Evolutionary conservation across 192 early-diverging fungal genomes (phyloP), one percentile per base, ranked within the genome.

Genomic region (Entomortierella lignicola): DNA sequence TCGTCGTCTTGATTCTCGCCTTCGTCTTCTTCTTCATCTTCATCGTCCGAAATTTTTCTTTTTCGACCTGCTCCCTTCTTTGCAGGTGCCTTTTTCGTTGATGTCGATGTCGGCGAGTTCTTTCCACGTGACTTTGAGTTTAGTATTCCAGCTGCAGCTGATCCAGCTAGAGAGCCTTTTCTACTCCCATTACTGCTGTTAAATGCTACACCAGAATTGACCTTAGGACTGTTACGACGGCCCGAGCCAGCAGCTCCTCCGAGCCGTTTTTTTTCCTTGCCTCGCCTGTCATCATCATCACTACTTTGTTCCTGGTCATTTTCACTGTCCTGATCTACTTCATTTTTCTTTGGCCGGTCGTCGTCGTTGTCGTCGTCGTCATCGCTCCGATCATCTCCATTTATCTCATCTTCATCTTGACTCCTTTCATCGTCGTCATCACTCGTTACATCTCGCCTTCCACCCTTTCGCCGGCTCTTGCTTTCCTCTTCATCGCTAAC

Each of bases 1-100:
- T 71, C 70, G 1, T 80, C 64, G 0, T 81, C 80, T 1, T 86
- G 59, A 15, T 64, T 60, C 15, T 77, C 66, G 18, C 65, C 62
- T 34, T 72, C 71, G 13, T 72, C 71, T 32, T 72, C 71, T 44
- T 72, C 71, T 8, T 72, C 61, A 52, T 47, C 65, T 37, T 71
- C 69, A 13, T 71, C 69, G 11, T 72, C 71, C 0, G 71, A 72
- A 8, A 71, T 51, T 41, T 65, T 64, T 15, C 71, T 60, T 20
- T 59, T 64, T 39, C 61, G 53, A 4, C 27, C 51, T 21, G 44
- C 25, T 27, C 55, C 56, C 25, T 54, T 51, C 47, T 43, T 63
- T 2, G 48, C 63, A 41, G 63, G 32, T 17, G 55, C 23, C 32
- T 62, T 64, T 29, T 63, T 72, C 20, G 48, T 31, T 6, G 48